Evolutionary conservation across 2,329 filamentous ascomycete species (phyloP), one percentile per base, ranked within the genome.

Genomic region (Colletotrichum gloeosporioides): DNA sequence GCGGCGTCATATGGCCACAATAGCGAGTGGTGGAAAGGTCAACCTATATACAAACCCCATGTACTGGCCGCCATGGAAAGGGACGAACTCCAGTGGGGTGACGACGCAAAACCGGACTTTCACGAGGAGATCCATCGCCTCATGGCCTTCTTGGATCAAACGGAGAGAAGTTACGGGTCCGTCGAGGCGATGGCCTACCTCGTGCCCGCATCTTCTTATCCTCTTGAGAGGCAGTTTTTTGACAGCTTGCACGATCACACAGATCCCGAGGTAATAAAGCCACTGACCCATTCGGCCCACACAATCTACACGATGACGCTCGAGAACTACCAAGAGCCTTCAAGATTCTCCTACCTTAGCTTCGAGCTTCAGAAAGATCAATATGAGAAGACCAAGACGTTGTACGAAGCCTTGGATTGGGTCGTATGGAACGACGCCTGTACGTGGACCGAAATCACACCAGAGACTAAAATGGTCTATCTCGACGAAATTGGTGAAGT

Each of bases 11-110:
- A 93, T 77, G 91, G 91, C 1, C 86, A 89, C 78, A 87, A 90
- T 77, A 84, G 84, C 15, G 88, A 91, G 75, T 93, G 92, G 92
- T 93, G 92, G 92, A 89, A 87, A 77, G 92, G 92, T 5, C 85
- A 88, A 63, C 81, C 86, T 10, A 92, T 93, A 49, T 78, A 87
- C 6, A 83, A 83, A 36, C 83, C 84, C 4, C 84, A 86, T 12
- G 80, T 83, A 31, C 80, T 87, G 6, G 80, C 81, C 7, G 82
- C 81, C 65, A 81, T 84, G 79, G 81, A 81, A 67, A 78, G 78
- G 18, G 82, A 78, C 59, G 82, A 85, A 34, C 62, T 80, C 1
- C 76, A 81, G 39, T 85, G 81, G 82, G 82, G 80, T 7, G 80
- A 82, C 32, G 83, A 82, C 39, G 69, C 79, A 36, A 82, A 82